Evolutionary conservation across 225 moss, liverwort and hornwort species (phyloP), one percentile per base, ranked within the genome.

Genomic region (Thuidium tamariscinum): DNA sequence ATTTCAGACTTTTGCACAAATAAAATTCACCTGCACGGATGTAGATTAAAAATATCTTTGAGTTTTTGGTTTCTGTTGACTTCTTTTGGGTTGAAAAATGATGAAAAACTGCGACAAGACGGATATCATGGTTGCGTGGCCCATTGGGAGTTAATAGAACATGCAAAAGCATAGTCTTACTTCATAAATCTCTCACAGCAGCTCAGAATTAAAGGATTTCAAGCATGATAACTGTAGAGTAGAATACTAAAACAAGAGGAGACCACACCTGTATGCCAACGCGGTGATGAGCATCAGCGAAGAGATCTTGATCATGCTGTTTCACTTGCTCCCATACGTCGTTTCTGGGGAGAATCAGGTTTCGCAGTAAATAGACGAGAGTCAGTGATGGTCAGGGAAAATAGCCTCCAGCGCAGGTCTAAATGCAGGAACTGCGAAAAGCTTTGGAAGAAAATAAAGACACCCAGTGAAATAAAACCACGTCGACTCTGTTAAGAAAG

Each of bases 401-500:
- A 95, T 94, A n/a, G 89, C 84, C 88, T 95, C 93, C 61, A 95
- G 70, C 23, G 82, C 78, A 67, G 92, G 93, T n/a, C 92, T 92
- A 57, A 96, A 96, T n/a, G 87, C 81, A 57, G 94, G 89, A 70
- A 93, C 48, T 49, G 94, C 91, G 59, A 94, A 96, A 54, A 95
- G 87, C 84, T 96, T 96, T 12, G 93, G 94, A 79, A 96, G 83
- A 76, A 94, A 93, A 85, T 93, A 94, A 42, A 95, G 91, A 55
- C 94, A 95, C 26, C 92, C 94, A 11, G 80, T 83, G 77, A 93
- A 86, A 77, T 93, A 89, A 30, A 96, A 62, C 94, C 94, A 96
- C 16, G 90, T 90, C 30, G 82, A 57, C 66, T 93, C 83, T 42
- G 89, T 85, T 77, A 92, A 86, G 72, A 89, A 93, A 5, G 88